Conservation (phyloP, 345 rosid species). For the Populus davidiana region DNA sequence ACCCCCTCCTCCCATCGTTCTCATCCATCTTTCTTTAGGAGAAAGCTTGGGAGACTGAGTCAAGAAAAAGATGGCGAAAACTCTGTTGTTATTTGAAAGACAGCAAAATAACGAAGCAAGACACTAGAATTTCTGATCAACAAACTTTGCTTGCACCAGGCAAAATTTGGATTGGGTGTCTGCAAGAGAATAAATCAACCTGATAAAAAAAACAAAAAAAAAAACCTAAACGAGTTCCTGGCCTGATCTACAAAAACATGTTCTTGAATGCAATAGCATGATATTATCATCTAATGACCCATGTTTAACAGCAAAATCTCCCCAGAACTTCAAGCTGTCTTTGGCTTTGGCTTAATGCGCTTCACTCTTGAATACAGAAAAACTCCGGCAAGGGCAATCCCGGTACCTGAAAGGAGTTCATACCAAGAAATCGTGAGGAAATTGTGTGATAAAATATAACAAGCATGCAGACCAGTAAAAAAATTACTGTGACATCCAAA, state of each 20-base stretch:
- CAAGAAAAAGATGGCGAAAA: neutral
- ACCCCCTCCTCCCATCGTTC: no score
- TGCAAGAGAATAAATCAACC: neutral
- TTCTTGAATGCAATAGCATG: neutral
- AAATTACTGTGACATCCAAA: neutral
- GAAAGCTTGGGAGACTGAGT: no score
- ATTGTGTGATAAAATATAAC: neutral
- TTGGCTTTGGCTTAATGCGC: slow-evolving; percentile 80
- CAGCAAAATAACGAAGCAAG: no score
- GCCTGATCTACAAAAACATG: slow-evolving; percentile 20
- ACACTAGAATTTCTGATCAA: neutral
- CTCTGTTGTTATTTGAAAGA: neutral
- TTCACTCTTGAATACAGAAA: slow-evolving; percentile 94
- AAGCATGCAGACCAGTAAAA: neutral
- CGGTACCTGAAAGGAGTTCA: slow-evolving; percentile 60
- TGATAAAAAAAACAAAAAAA: neutral
- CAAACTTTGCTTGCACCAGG: neutral
- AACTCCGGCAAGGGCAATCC: slow-evolving; percentile 89
- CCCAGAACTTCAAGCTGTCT: slow-evolving; percentile 45
- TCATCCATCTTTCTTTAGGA: no score
- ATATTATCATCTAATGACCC: slow-evolving; percentile 1
- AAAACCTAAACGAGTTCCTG: slow-evolving; percentile 1
- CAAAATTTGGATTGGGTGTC: neutral
- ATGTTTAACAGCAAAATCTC: slow-evolving; percentile 1
- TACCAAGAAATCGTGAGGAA: neutral